Conservation (phyloP, 257 asterid genomes). For the Fraxinus americana region DNA sequence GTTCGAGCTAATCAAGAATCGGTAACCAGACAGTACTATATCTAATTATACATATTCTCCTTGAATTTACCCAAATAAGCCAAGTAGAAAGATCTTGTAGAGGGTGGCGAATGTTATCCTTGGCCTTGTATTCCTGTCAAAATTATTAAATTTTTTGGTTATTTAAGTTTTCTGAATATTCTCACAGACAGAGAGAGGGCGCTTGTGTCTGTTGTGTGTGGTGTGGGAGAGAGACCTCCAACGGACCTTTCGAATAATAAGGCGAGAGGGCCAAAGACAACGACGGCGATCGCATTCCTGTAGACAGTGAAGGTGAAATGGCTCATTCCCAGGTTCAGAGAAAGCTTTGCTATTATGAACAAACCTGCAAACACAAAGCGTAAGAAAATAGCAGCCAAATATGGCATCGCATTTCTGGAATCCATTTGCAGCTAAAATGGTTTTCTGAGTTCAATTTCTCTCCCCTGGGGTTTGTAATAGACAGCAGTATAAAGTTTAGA, state of each 20-base stretch:
- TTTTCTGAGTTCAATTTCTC: too few relatives aligned
- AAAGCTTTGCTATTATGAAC: conserved; percentile 51
- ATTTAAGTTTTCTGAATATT: too few relatives aligned
- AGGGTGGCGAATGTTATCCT: conserved; percentile 45
- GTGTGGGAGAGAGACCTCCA: too few relatives aligned
- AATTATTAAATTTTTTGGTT: neutral
- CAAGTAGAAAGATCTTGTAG: conserved; percentile 56
- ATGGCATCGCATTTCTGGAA: conserved; percentile 41
- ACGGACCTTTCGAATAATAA: conserved; percentile 51
- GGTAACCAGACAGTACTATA: neutral
- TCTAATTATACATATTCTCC: too few relatives aligned
- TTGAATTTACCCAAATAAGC: conserved; percentile 50
- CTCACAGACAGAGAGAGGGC: too few relatives aligned
- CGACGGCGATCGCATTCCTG: conserved; percentile 56
- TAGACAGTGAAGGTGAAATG: conserved; percentile 57
- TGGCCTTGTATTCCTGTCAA: conserved; percentile 71
- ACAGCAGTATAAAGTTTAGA: too few relatives aligned
- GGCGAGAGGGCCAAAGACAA: conserved; percentile 54
- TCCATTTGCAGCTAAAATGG: too few relatives aligned
- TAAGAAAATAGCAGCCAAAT: conserved; percentile 45
- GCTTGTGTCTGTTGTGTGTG: too few relatives aligned
- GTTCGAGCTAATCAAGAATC: too few relatives aligned
- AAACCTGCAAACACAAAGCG: conserved; percentile 57
- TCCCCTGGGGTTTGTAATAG: too few relatives aligned
- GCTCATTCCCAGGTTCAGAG: conserved; percentile 64